These are phyloP conservation scores for Gossypium longicalyx DNA, from an alignment of 345 rosid species.

Conservation along the genomic window DNA sequence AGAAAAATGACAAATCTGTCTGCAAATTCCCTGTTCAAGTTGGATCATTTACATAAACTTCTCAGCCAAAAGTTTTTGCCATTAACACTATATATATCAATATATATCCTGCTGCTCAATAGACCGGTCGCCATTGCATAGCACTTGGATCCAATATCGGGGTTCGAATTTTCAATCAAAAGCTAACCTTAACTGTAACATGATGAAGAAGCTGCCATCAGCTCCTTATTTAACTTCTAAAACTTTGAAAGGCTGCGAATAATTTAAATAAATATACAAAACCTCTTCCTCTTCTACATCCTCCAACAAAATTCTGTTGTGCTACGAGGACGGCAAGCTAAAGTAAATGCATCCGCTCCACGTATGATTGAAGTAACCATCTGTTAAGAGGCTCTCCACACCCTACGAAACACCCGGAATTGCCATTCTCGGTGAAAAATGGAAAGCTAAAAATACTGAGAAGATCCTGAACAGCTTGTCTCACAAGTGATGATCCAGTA, in stretches of 20 bases:
- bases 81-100: background rate
- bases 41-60: background rate
- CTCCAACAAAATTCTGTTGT: conserved; percentile 28
- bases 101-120: background rate
- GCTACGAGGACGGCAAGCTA: conserved; percentile 22
- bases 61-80: background rate
- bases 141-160: background rate
- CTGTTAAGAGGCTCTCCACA: conserved; percentile 71
- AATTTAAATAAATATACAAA: conserved; percentile 5
- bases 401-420: conserved; percentile 86
- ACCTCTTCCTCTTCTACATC: conserved; percentile 6
- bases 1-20: background rate
- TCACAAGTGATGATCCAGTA: conserved; percentile 77
- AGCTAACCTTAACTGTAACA: background rate
- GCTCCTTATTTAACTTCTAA: background rate
- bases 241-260: background rate
- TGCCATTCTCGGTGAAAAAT: conserved; percentile 69
- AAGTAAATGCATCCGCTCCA: conserved; percentile 88
- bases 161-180: background rate
- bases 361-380: conserved; percentile 78
- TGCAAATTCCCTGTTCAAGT: background rate
- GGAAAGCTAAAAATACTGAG: conserved; percentile 74
- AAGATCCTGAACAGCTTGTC: conserved; percentile 75
- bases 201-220: background rate
- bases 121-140: background rate